Base-by-base conservation (phyloP, 2,329 filamentous ascomycete genomes). In the Incumbomyces lentus region DNA sequence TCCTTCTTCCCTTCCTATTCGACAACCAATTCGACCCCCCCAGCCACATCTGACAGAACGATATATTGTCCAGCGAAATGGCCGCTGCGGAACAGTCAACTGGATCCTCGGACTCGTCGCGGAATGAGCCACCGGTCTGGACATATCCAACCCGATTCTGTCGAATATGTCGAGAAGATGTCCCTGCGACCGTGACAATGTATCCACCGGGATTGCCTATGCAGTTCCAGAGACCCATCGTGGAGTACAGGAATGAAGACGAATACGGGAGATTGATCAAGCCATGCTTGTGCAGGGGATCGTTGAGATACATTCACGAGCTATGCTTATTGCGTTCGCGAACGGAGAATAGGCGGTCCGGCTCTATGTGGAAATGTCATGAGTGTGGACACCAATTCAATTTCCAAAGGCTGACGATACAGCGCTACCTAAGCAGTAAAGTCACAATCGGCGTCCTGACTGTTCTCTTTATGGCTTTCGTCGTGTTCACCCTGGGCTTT, bases 241-340 rank as follows among this genome's bases (percentile, higher is more conserved):
- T 83, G 38, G 71, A 73, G 16, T 95, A 94, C 59, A 74, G 81
- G 43, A 89, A 86, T 18, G 78, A 84, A 51, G 84, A 86, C 38
- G 54, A 56, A 54, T 75, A 83, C 26, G 86, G 86, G 33, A 81
- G 87, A 42, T 71, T 98, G 22, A 76, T 96, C 57, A 84, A 84
- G 45, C 92, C 92, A 31, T 98, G 92, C 72, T 81, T 82, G 67
- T 98, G 92, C 74, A 93, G 86, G 68, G 92, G 92, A 44, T 86
- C 85, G 33, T 86, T 90, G 57, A 86, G 86, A 68, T 95, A 94
- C 65, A 88, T 96, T 18, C 92, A 98, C 64, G 87, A 95, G 64
- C 84, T 81, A 26, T 98, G 92, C 60, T 72, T 98, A 40, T 79
- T 84, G 58, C 73, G 78, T 10, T 96, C 89, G 87, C 79, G 92